Evolutionary conservation across 2,329 filamentous ascomycete species (phyloP).

Genomic region (Stachybotrys elegans): DNA sequence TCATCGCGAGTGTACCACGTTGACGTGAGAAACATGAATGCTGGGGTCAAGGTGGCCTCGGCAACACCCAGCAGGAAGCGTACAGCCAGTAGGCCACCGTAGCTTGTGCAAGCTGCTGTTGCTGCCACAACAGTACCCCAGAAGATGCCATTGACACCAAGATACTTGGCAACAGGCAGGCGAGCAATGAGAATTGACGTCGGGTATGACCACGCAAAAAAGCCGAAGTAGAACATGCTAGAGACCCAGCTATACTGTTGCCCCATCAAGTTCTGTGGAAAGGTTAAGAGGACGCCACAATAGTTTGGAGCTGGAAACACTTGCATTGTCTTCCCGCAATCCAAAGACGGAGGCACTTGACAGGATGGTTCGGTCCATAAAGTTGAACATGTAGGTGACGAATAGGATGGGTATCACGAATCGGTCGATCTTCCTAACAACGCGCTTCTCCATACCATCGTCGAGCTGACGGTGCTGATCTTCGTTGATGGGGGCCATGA

Average conservation of each 20-base stretch:
- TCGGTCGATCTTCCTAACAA: constrained; percentile 51
- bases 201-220: constrained; percentile 42
- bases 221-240: constrained; percentile 32
- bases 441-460: constrained; percentile 25
- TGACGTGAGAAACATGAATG: constrained; percentile 47
- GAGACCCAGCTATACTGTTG: constrained; percentile 59
- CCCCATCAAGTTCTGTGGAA: constrained; percentile 18
- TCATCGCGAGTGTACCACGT: constrained; percentile 43
- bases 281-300: neutral
- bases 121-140: constrained; percentile 41
- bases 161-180: constrained; percentile 40
- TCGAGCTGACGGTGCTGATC: neutral
- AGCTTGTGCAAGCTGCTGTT: constrained; percentile 39
- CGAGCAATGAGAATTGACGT: constrained; percentile 41
- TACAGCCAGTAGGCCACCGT: constrained; percentile 39
- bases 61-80: constrained; percentile 49
- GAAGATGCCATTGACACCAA: constrained; percentile 39
- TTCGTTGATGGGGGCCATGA: too few relatives aligned
- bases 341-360: constrained; percentile 53
- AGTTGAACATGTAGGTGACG: constrained; percentile 52
- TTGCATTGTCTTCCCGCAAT: constrained; percentile 38
- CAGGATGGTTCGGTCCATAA: constrained; percentile 55
- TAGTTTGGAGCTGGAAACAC: constrained; percentile 2
- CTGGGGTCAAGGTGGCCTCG: constrained; percentile 49
- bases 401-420: constrained; percentile 51